Evolutionary conservation across 2,329 filamentous ascomycete species (phyloP).

Genomic region (Fusarium xyrophilum): DNA sequence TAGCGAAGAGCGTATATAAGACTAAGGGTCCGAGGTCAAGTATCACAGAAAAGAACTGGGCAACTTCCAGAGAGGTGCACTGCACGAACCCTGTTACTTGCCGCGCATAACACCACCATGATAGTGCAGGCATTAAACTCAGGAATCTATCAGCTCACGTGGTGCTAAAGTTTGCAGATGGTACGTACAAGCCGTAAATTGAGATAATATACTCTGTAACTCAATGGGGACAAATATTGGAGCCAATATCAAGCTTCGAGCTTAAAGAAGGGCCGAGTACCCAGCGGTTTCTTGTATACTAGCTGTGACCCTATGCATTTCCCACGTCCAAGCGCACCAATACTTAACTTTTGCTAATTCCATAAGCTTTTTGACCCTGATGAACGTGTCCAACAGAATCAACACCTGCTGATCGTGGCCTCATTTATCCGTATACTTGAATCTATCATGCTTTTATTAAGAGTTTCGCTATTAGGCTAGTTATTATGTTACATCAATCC

Average conservation of each 20-base stretch:
- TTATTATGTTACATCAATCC: background rate
- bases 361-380: background rate
- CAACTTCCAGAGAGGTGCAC: too few relatives aligned
- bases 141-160: background rate
- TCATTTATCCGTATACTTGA: too few relatives aligned
- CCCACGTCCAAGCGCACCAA: background rate
- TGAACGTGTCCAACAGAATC: rapidly evolving
- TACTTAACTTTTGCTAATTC: background rate
- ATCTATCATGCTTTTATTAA: background rate
- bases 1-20: too few relatives aligned
- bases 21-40: too few relatives aligned
- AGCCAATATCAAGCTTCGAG: background rate
- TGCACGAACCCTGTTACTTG: background rate
- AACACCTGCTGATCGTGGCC: background rate
- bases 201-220: background rate
- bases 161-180: rapidly evolving
- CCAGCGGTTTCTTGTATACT: background rate
- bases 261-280: background rate
- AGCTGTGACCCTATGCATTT: background rate
- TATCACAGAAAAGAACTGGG: too few relatives aligned
- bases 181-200: rapidly evolving
- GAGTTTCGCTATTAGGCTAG: background rate
- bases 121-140: rapidly evolving
- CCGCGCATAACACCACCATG: rapidly evolving
- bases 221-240: rapidly evolving